These are phyloP conservation scores for Trichocladium uniseriatum DNA, from an alignment of 495 filamentous ascomycete species.

Conservation along the genomic window DNA sequence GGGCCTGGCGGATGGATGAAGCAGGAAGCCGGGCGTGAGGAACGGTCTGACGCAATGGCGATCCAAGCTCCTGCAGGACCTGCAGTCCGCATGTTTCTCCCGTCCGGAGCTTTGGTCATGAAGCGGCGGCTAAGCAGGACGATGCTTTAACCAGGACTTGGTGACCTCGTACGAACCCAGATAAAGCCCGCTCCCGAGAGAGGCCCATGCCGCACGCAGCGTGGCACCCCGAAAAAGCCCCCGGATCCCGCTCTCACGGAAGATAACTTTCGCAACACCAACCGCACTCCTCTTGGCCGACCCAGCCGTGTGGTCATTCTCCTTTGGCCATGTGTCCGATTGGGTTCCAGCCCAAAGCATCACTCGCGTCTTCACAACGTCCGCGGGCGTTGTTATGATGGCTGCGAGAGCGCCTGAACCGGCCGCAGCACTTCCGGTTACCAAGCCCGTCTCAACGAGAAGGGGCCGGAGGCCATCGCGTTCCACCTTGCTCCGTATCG, in stretches of 20 bases:
- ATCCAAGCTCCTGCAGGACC: too few relatives aligned
- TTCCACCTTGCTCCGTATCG: not conserved
- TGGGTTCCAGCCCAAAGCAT: conserved; percentile 47
- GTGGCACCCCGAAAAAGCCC: conserved; percentile 72
- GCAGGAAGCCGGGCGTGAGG: too few relatives aligned
- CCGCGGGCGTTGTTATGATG: conserved; percentile 67
- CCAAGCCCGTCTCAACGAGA: conserved; percentile 51
- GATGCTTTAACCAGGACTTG: conserved; percentile 51
- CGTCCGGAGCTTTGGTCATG: too few relatives aligned
- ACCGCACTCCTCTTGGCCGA: conserved; percentile 30
- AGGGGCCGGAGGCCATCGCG: conserved; percentile 19
- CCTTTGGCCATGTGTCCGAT: conserved; percentile 9
- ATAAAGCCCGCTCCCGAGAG: conserved; percentile 72
- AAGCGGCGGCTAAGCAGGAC: conserved; percentile 1
- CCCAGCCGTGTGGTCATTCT: not conserved
- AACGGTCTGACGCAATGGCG: too few relatives aligned
- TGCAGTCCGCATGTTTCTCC: too few relatives aligned
- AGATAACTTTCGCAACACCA: conserved; percentile 52
- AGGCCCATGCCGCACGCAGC: conserved; percentile 71
- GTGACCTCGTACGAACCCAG: conserved; percentile 78
- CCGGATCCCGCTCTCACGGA: conserved; percentile 52
- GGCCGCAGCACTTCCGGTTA: conserved; percentile 63
- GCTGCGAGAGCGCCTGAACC: conserved; percentile 60
- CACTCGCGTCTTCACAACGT: conserved; percentile 76
- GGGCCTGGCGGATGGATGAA: too few relatives aligned